Evolutionary conservation across 768 basidiomycete species (phyloP), one percentile per base, ranked within the genome.

Genomic region (Tylopilus vinaceipallidus): DNA sequence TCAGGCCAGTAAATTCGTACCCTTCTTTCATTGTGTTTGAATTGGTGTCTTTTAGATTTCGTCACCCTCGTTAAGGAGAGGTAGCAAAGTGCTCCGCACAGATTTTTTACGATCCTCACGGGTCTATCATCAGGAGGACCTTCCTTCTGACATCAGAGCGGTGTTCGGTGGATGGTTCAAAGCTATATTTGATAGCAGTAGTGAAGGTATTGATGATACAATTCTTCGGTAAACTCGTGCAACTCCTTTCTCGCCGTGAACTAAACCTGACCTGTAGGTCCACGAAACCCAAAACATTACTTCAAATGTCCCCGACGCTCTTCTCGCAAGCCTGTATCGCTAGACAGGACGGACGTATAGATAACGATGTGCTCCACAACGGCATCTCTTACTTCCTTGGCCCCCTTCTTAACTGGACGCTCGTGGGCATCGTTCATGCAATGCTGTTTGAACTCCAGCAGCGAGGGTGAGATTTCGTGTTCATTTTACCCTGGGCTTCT

Each of bases 131-230:
- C 26, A 65, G 0, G 73, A 77, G 8, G 71, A 72, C 19, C 64
- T 81, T 10, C 65, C 73, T 16, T 56, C 54, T 26, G 77, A 79
- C 42, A 78, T 80, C 34, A 59, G 67, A 34, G 52, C 53, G 35
- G 74, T 76, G 17, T 80, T 81, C 54, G 61, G 66, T 29, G 71
- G 74, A 9, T 92, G 90, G 90, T 81, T 76, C 56, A 90, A 88
- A 59, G 84, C 86, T 0, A 71, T 92, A 23, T 91, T 91, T 63
- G 88, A 90, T 61, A 82, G 72, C 42, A 71, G 72, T 51, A 89
- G 81, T 54, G 90, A 91, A 63, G 90, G 90, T 1, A 91, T 92
- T 23, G 90, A 91, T 56, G 90, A 92, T 58, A 82, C 78, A 13
- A 86, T 89, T 47, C 70, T 86, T 22, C 73, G 83, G 84, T 83